Percentiles rank a stretch among this genome's conserved stretches.
Evolutionary conservation across 2,329 filamentous ascomycete genomes (phyloP).

Genomic region (Colletotrichum sp.): DNA sequence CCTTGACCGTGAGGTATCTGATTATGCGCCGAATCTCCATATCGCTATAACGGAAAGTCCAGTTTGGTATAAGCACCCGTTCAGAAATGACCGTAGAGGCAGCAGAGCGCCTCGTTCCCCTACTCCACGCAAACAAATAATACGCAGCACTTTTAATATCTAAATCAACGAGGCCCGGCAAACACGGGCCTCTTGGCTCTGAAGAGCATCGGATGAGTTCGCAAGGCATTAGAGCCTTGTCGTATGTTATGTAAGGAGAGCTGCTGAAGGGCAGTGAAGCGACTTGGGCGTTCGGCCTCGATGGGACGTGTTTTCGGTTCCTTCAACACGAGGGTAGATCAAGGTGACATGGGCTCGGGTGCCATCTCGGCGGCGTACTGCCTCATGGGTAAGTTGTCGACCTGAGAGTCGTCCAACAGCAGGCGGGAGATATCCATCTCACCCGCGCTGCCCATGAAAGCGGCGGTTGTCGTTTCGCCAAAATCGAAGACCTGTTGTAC

Average conservation of each 20-base stretch:
- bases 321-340: neutral
- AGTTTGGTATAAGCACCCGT: constrained; percentile 12
- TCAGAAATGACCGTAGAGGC: constrained; percentile 18
- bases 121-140: constrained; percentile 17
- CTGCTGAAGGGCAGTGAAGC: neutral
- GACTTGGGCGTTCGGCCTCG: neutral
- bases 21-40: constrained; percentile 16
- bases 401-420: constrained; percentile 57
- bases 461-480: constrained; percentile 42
- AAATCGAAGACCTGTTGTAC: constrained; percentile 45
- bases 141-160: constrained; percentile 8
- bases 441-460: constrained; percentile 47
- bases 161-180: neutral
- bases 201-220: neutral
- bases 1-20: constrained; percentile 7
- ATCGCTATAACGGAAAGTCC: neutral
- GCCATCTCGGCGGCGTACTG: constrained; percentile 28
- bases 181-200: neutral
- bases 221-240: neutral
- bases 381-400: constrained; percentile 27
- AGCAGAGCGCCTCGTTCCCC: neutral
- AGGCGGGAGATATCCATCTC: constrained; percentile 69
- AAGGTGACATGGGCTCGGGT: constrained; percentile 11
- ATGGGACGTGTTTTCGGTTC: neutral
- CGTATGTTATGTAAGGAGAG: neutral